Percentiles rank a stretch among this genome's conserved stretches.
Conservation (phyloP, 371 early-diverging fungal genomes). For the Nematocida sp. region DNA sequence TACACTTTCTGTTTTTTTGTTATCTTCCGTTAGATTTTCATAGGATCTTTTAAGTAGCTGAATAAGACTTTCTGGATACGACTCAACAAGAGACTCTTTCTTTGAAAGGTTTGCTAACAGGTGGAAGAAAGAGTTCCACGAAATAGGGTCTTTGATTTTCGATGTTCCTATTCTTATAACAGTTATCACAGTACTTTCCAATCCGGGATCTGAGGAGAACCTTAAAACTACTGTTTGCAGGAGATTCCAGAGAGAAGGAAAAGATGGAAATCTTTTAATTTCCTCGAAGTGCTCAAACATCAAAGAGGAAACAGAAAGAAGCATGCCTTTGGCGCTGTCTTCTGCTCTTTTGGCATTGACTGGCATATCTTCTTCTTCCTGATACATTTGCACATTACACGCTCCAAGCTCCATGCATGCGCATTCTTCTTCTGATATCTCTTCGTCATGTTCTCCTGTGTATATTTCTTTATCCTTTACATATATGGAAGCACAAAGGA, state of each 20-base stretch:
- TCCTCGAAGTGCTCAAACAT: conserved; percentile 28
- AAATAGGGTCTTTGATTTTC: background rate
- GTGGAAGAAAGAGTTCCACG: background rate
- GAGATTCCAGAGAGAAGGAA: conserved; percentile 24
- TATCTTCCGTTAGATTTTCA: too few species aligned
- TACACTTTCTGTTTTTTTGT: background rate
- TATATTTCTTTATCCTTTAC: conserved; percentile 51
- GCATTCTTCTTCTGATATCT: background rate
- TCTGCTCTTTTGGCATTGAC: background rate
- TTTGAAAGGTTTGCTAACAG: too few species aligned
- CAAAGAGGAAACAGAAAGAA: conserved; percentile 25
- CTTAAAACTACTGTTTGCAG: conserved; percentile 10
- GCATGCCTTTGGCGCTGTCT: conserved; percentile 32
- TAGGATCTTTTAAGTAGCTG: too few species aligned
- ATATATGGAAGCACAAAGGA: conserved; percentile 45
- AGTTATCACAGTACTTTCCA: conserved; percentile 14
- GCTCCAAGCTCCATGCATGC: conserved; percentile 34
- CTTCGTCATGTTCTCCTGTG: conserved; percentile 48
- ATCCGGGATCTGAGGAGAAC: conserved; percentile 30
- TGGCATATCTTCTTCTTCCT: background rate
- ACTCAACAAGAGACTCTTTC: too few species aligned
- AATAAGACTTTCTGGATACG: too few species aligned
- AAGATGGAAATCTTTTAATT: conserved; percentile 15
- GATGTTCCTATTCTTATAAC: background rate
- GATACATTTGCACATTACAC: background rate